A percentile compares a stretch with the other conserved stretches of the same genome.
Conservation (phyloP, 1,139 yeast genomes). For the Schwanniomyces etchellsii region DNA sequence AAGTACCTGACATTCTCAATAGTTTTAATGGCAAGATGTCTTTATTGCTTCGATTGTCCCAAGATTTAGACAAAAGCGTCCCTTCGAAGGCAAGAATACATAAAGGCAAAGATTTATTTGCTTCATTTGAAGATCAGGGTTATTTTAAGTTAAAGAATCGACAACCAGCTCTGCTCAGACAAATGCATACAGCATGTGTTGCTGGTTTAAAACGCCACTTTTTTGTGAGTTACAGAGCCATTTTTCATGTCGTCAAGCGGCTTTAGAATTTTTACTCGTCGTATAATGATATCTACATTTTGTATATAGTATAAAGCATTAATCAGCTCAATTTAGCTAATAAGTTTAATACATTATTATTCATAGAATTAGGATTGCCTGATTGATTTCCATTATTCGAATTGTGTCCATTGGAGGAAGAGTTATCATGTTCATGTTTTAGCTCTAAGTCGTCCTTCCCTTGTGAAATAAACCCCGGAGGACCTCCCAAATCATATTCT, state of each 20-base stretch:
- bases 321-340: conserved; percentile 27
- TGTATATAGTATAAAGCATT: background rate
- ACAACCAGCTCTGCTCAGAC: no score
- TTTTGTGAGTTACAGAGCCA: no score
- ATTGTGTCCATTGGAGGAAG: conserved; percentile 5
- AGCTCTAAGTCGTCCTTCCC: conserved; percentile 30
- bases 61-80: conserved; percentile 5
- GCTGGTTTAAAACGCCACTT: no score
- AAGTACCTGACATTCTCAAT: background rate
- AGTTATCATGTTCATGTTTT: conserved; percentile 17
- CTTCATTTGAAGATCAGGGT: no score
- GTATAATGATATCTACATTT: background rate
- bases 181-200: no score
- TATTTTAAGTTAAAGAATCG: no score
- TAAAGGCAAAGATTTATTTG: conserved; percentile 9
- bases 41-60: conserved; percentile 6
- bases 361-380: conserved; percentile 4
- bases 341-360: conserved; percentile 23
- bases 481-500: conserved; percentile 9
- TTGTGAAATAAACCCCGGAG: conserved; percentile 13
- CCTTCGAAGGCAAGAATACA: conserved; percentile 7
- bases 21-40: conserved; percentile 1
- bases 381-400: conserved; percentile 8
- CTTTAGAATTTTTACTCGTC: background rate
- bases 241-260: no score